These are phyloP conservation scores for Bipolaris gigantea DNA, from an alignment of 2,329 filamentous ascomycete genomes.

Conservation along the genomic window DNA sequence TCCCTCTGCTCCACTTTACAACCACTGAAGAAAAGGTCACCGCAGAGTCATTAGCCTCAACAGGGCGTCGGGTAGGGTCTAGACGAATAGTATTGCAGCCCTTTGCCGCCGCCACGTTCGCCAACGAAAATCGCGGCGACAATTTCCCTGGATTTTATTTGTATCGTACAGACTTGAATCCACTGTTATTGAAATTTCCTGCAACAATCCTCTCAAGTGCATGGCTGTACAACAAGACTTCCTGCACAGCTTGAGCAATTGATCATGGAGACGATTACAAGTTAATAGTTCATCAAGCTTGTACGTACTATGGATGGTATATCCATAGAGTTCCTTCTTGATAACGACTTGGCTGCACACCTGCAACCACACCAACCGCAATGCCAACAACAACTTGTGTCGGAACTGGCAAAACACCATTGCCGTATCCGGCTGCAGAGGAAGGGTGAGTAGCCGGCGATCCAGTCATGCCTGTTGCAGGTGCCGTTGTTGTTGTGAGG, in stretches of 20 bases:
- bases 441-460: neutral
- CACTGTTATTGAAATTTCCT: too few species aligned
- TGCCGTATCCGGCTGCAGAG: neutral
- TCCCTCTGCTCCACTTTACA: neutral
- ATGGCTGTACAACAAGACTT: too few species aligned
- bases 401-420: neutral
- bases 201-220: too few species aligned
- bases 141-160: neutral
- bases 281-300: too few species aligned
- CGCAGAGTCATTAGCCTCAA: neutral
- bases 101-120: neutral
- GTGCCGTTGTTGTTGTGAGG: neutral
- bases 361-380: conserved; percentile 15
- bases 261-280: too few species aligned
- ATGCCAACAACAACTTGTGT: conserved; percentile 14
- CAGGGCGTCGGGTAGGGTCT: neutral
- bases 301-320: too few species aligned
- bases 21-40: neutral
- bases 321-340: too few species aligned
- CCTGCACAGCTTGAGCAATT: too few species aligned
- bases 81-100: neutral
- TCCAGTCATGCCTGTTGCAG: neutral
- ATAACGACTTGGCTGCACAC: too few species aligned
- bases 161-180: too few species aligned
- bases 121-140: neutral